Evolutionary conservation across 768 basidiomycete species (phyloP), one percentile per base, ranked within the genome.

Genomic region (Cyclocybe cylindracea): DNA sequence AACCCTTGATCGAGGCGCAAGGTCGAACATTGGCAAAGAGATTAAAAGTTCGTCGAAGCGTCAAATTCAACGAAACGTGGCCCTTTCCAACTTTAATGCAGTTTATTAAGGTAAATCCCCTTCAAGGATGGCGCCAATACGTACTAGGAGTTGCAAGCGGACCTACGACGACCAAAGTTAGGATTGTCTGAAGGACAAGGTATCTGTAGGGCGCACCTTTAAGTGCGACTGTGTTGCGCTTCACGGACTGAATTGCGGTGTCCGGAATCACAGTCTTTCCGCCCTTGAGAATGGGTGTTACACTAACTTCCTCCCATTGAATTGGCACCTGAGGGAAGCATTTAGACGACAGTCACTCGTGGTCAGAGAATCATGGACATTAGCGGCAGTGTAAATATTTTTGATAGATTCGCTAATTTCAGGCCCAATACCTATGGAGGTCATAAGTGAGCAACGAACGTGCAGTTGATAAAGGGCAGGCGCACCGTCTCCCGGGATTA

Each of bases 11-110:
- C 29, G 95, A 98, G 29, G 84, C 83, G 67, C 97, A 99, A 34
- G 97, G 97, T 53, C 97, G 87, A 63, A 98, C 97, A 68, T 98
- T 98, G 66, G 97, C 97, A 68, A 98, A 99, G 46, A 99, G 85
- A 69, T 94, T 94, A 80, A 99, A 99, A 0, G 96, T 98, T 62
- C 97, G 83, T 57, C 97, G 89, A 51, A 99, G 83, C 16, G 95
- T 98, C 73, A 99, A 76, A 75, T 99, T 99, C 56, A 99, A 78
- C 39, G 97, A 99, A 47, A 98, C 96, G 70, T 98, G 96, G 29
- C 96, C 96, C 79, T 98, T 98, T 62, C 96, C 96, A 69, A 98
- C 94, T 97, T 61, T 3, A 5, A 24, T 5, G 24, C 24, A 5
- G 5, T 24, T 24, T 24, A 24, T 24, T 24, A 3, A 24, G 24